Evolutionary conservation across 2,329 filamentous ascomycete species (phyloP).

Genomic region (Emergomyces africanus): DNA sequence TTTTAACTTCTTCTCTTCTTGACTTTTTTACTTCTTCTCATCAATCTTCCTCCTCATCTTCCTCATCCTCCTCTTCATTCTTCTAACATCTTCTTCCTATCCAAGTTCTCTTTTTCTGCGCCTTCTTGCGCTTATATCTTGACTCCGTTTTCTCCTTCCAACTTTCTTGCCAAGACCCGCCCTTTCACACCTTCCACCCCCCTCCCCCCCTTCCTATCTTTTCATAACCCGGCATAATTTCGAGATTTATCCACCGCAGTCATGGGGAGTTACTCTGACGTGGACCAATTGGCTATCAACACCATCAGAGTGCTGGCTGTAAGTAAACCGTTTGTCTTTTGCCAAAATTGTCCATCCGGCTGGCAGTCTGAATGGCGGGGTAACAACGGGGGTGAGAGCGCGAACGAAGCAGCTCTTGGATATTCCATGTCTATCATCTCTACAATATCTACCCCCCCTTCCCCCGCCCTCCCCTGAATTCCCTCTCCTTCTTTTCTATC

Average conservation of each 20-base stretch:
- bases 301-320: slow-evolving; percentile 94
- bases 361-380: background rate
- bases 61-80: background rate
- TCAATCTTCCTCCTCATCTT: background rate
- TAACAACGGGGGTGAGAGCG: background rate
- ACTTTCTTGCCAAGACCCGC: background rate
- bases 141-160: background rate
- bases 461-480: too few species aligned
- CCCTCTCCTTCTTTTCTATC: too few species aligned
- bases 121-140: slow-evolving; percentile 4
- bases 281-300: slow-evolving; percentile 89
- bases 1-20: background rate
- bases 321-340: slow-evolving; percentile 35
- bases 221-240: background rate
- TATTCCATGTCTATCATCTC: background rate
- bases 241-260: slow-evolving; percentile 26
- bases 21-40: background rate
- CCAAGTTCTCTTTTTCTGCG: slow-evolving; percentile 11
- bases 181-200: background rate
- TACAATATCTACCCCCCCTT: background rate
- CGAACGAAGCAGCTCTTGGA: background rate
- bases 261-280: slow-evolving; percentile 72
- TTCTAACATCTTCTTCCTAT: slow-evolving; percentile 10
- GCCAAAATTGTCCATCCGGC: background rate
- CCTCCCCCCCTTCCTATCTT: too few species aligned